phyloP scores from a whole-genome alignment of 129 eudicot species.

The Helianthus annuus region HanXRQr2.0-SUNRISE NC_035434.2:108511149-108511648 shows the following conservation, averaged over 20 bases:
- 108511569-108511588: conserved; percentile 38
- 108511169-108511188: too few relatives aligned
- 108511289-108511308: too few relatives aligned
- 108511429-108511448: not conserved
- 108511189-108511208: too few relatives aligned
- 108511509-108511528: conserved; percentile 79
- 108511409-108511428: not conserved
- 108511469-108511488: not conserved
- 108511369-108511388: too few relatives aligned
- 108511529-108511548: conserved; percentile 53
- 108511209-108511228: too few relatives aligned
- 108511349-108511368: too few relatives aligned
- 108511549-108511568: conserved; percentile 62
- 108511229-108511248: too few relatives aligned
- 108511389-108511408: not conserved
- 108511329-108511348: too few relatives aligned
- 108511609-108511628: conserved; percentile 54
- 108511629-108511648: conserved; percentile 65
- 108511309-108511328: too few relatives aligned
- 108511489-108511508: not conserved
- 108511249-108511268: too few relatives aligned
- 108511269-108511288: too few relatives aligned
- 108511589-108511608: conserved; percentile 30
- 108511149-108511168: too few relatives aligned
- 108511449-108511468: not conserved